A percentile compares a stretch with the other conserved stretches of the same genome.
Evolutionary conservation across 495 filamentous ascomycete species (phyloP).

Genomic region (Hypoxylon cercidicola): DNA sequence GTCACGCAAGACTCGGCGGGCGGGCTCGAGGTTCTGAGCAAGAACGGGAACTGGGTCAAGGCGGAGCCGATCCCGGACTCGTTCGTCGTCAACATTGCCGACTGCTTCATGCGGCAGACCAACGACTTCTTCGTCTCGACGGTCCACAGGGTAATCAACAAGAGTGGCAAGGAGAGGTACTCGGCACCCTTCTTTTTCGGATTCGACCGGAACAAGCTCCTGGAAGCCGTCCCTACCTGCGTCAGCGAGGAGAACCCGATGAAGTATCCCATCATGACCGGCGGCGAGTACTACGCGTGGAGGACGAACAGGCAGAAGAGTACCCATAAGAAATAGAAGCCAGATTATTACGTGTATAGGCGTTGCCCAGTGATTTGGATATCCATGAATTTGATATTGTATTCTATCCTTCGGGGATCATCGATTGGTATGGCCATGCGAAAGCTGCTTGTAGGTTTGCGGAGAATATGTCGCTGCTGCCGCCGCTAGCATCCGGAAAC

Average conservation of each 20-base stretch:
- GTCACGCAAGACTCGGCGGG: slow-evolving; percentile 65
- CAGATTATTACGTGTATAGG: no score
- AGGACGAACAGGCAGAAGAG: slow-evolving; percentile 11
- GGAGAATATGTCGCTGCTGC: slow-evolving; percentile 8
- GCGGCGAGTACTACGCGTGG: slow-evolving; percentile 9
- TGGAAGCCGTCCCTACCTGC: slow-evolving; percentile 11
- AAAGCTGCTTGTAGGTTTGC: neutral
- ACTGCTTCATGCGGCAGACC: slow-evolving; percentile 72
- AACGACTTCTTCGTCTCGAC: slow-evolving; percentile 70
- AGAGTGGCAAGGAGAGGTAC: slow-evolving; percentile 55
- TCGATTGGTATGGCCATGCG: neutral
- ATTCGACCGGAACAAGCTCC: slow-evolving; percentile 58
- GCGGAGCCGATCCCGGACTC: slow-evolving; percentile 65
- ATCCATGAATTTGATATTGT: neutral
- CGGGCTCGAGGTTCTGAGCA: slow-evolving; percentile 64
- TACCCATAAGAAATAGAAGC: neutral
- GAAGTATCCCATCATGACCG: slow-evolving; percentile 7
- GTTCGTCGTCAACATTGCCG: slow-evolving; percentile 74
- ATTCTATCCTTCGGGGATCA: neutral
- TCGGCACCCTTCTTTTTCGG: slow-evolving; percentile 74
- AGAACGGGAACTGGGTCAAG: slow-evolving; percentile 66
- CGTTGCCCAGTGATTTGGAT: no score
- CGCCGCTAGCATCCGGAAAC: neutral
- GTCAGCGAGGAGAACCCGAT: slow-evolving; percentile 11
- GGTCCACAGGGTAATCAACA: slow-evolving; percentile 68